Evolutionary conservation across 1,284 basidiomycete genomes (phyloP), one percentile per base, ranked within the genome.

Genomic region (Boletellus dicymbophilus): DNA sequence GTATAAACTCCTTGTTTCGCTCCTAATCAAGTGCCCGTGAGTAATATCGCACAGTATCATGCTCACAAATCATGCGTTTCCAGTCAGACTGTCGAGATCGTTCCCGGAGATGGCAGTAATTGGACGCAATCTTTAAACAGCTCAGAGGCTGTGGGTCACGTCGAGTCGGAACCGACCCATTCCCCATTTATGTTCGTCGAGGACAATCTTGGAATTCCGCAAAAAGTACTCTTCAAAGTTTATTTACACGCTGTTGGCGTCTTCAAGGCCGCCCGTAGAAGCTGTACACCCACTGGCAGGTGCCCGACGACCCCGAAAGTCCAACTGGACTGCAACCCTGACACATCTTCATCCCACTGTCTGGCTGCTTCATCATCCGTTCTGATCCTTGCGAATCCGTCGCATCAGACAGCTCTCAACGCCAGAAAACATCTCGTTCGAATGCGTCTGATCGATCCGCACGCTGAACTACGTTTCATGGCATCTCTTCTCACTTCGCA

Each of bases 401-500:
- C 81, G 0, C 82, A 88, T 59, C 78, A 82, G 54, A 82, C 83
- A 21, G 83, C 82, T 3, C 66, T 87, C 36, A 86, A 86, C 59
- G 54, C 68, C 7, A 70, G 85, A 30, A 87, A 85, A 57, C 65
- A 63, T 22, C 72, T 86, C 25, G 66, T 85, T 16, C 53, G 58
- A 20, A 50, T 51, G 5, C 68, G 67, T 4, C 12, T 55, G 8
- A 60, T 80, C 11, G 62, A 75, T 30, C 59, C 72, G 7, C 44
- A 61, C 9, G 52, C 63, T 41, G 85, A 88, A 55, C 70, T 88
- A 20, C 51, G 53, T 25, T 76, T 82, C 54, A 72, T 65, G 2
- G 68, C 70, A 28, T 69, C 76, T 22, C 67, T 85, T 22, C 65
- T 84, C 33, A 70, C 75, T n/a, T 72, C 75, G 31, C 74, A 70